Evolutionary conservation across 345 rosid species (phyloP), one percentile per base, ranked within the genome.

Genomic region (Eucalyptus camaldulensis): DNA sequence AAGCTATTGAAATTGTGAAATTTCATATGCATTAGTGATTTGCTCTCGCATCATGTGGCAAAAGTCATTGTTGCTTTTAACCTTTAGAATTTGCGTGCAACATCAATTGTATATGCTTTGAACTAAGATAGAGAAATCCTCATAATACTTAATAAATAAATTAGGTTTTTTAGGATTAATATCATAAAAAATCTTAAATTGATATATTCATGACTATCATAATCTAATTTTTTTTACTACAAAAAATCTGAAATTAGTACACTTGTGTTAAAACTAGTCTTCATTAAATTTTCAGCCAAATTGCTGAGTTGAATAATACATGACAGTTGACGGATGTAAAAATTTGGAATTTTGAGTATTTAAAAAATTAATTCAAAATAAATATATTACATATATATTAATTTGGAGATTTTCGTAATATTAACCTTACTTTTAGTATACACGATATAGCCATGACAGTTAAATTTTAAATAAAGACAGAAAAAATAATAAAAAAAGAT

Each of bases 301-400:
- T 56, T 56, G 1, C 0, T 10, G 2, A 56, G 13, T 1, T 56
- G 0, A 1, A 56, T 56, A 1, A 56, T 10, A 56, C 0, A 4
- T 24, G 0, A 22, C 3, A 24, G 0, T 4, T 24, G 13, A 56
- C 6, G 0, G 1, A 7, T 56, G 0, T 56, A 24, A 1, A 1
- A 24, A 0, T 56, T 56, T 56, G 3, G 3, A 2, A 56, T 56
- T 53, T 53, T 19, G 10, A 53, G 25, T 19, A 0, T 53, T 53
- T 19, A 53, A 53, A 53, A 53, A 53, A 19, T 53, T 19, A 53
- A 19, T 53, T 53, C 0, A 56, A 2, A 0, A 1, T 56, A 56
- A 56, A 56, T 56, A 4, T 56, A 56, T 56, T 22, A 56, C 0
- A 56, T 24, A 56, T 24, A 1, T 56, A 10, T 3, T 25, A 25